Conservation (phyloP, 1,139 yeast species). For the Pichia sp. region DNA sequence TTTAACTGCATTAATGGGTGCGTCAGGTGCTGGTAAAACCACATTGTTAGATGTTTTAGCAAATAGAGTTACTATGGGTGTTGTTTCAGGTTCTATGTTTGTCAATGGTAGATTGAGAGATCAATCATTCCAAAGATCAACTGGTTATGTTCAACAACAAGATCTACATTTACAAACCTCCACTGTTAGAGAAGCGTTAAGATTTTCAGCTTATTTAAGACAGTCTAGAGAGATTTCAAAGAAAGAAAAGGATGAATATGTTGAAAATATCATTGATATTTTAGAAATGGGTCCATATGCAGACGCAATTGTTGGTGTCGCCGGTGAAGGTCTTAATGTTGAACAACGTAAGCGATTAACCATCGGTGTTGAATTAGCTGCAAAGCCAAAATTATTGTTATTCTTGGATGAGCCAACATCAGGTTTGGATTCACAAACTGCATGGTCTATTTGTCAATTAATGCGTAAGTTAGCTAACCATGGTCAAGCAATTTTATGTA, state of each 20-base stretch:
- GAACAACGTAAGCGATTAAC: slow-evolving; percentile 62
- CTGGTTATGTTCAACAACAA: slow-evolving; percentile 64
- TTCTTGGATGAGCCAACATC: slow-evolving; percentile 56
- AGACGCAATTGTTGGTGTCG: slow-evolving; percentile 56
- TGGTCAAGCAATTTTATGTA: slow-evolving; percentile 53
- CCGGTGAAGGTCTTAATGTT: slow-evolving; percentile 56
- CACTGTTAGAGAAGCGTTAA: slow-evolving; percentile 56
- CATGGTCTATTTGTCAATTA: slow-evolving; percentile 50
- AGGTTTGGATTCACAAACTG: slow-evolving; percentile 54
- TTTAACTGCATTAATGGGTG: slow-evolving; percentile 60
- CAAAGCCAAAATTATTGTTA: slow-evolving; percentile 46
- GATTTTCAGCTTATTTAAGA: slow-evolving; percentile 56
- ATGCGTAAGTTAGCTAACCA: slow-evolving; percentile 45
- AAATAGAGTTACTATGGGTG: slow-evolving; percentile 53
- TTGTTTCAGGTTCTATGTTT: slow-evolving; percentile 56
- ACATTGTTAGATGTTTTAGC: slow-evolving; percentile 55
- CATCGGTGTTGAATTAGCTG: slow-evolving; percentile 57
- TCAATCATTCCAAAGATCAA: slow-evolving; percentile 48
- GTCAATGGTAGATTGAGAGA: slow-evolving; percentile 52
- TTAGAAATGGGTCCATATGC: slow-evolving; percentile 57
- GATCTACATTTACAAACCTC: slow-evolving; percentile 53
- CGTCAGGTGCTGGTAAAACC: slow-evolving; percentile 68
- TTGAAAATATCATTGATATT: slow-evolving; percentile 49
- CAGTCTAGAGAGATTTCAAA: slow-evolving; percentile 45
- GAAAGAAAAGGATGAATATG: slow-evolving; percentile 47